Evolutionary conservation across 371 early-diverging fungal genomes (phyloP), one percentile per base, ranked within the genome.

Genomic region (Mortierella sp.): DNA sequence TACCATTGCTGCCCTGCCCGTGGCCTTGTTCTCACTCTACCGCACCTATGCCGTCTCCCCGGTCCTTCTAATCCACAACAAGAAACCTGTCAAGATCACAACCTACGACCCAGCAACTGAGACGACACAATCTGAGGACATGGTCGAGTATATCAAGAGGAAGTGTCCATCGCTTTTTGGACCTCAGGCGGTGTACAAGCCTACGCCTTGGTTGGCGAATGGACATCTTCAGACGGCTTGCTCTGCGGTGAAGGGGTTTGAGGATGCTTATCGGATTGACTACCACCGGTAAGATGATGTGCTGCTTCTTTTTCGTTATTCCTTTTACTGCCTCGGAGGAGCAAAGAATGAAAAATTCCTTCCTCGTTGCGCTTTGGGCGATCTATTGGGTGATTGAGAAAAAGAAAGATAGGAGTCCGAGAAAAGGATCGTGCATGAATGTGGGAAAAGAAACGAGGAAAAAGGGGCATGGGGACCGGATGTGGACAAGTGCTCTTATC

Each of bases 181-280:
- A 26, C 64, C 72, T 71, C 69, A n/a, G 71, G 87, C 61, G 37
- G 69, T 26, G 37, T 80, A 67, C 76, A 89, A 34, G 31, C 90
- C 92, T 3, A 92, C 93, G 0, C 79, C 88, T 46, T 93, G 90
- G 87, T 82, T 93, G 44, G 79, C 87, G 75, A 91, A 90, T 76
- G 91, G 92, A 13, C 92, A 91, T 75, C 81, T 91, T 14, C 93
- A 92, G 82, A 92, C 92, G 19, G 90, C 81, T 10, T 92, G 90
- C 85, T 91, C 92, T 64, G 89, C 91, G 26, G 89, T 85, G 57
- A 40, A 76, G 79, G 71, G 80, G 73, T 64, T 81, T 82, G 24
- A 88, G 77, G 24, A 72, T 64, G 5, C 76, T 86, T 71, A 75
- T 37, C 82, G 80, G 16, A 88, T 93, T 44, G 70, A 76, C 14